Percentiles rank a stretch among this genome's conserved stretches.
phyloP scores from a whole-genome alignment of 169 alveolate genomes.

The Eimeria sp. region DNA sequence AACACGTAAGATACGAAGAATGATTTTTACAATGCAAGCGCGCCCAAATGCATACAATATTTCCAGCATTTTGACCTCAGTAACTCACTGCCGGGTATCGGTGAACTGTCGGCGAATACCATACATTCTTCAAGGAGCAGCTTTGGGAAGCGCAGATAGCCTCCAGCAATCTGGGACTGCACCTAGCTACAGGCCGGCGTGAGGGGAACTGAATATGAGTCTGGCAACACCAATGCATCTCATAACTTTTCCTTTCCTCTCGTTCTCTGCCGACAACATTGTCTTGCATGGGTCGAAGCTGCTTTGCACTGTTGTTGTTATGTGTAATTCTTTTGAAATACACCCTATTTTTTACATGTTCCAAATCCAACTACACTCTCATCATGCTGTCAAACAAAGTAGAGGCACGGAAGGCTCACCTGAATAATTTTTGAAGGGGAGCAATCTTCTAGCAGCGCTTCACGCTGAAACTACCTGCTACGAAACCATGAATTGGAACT shows the following conservation, averaged over 20 bases:
- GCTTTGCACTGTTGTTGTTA: neutral
- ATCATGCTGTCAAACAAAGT: neutral
- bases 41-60: neutral
- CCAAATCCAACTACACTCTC: neutral
- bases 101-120: neutral
- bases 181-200: neutral
- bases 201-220: neutral
- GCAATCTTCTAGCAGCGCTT: neutral
- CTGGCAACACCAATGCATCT: neutral
- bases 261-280: neutral
- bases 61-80: neutral
- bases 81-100: neutral
- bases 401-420: neutral
- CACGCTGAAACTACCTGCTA: neutral
- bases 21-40: neutral
- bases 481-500: neutral
- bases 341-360: neutral
- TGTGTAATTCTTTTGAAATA: neutral
- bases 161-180: neutral
- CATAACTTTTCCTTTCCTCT: neutral
- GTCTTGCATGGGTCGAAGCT: neutral
- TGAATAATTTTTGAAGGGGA: neutral
- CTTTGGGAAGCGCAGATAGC: neutral
- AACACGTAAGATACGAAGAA: neutral
- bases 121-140: neutral